Base-by-base conservation (phyloP, 345 rosid species). In the Citrus glauca region DNA sequence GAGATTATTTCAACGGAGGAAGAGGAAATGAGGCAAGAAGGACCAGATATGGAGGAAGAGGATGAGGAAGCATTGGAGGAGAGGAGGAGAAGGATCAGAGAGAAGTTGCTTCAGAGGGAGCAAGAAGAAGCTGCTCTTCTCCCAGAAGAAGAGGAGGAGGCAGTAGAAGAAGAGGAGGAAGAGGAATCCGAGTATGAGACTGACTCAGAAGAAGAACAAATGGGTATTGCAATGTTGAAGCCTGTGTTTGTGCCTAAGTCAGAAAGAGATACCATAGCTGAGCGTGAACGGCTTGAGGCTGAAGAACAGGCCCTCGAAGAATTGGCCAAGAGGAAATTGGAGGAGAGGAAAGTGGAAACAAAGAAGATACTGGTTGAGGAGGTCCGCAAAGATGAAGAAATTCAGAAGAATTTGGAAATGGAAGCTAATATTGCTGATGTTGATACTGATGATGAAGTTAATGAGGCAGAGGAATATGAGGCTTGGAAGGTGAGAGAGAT, bases 401-500 rank as follows among this genome's bases (percentile, higher is more conserved):
- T 92, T 74, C 89, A 83, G 79, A 92, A 85, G 88, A 92, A 90
- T 80, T 74, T 92, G 75, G 82, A 89, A 57, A 65, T 82, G 79
- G 89, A 87, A 69, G 97, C 93, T 16, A 83, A 88, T 24, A 72
- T 88, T 30, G 96, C 86, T 27, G 94, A 92, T 79, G 94, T 92
- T 73, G 97, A 90, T 75, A 92, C 97, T 7, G 97, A 92, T 72
- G 97, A 92, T 56, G 94, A 92, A 42, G 35, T 90, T 65, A 92
- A 90, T 24, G 96, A 90, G 82, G 96, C 93, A 0, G 94, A 92
- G 83, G 94, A 66, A 9, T 66, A 66, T 37, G 70, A 66, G 48
- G 70, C 70, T 25, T 92, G 97, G 97, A 90, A 92, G 86, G 87
- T 89, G n/a, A 85, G 97, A 80, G 97, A 90, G 88, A 92, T 92